These are phyloP conservation scores for Wickerhamomyces ciferrii DNA, from an alignment of 805 yeast species.

Conservation along the genomic window DNA sequence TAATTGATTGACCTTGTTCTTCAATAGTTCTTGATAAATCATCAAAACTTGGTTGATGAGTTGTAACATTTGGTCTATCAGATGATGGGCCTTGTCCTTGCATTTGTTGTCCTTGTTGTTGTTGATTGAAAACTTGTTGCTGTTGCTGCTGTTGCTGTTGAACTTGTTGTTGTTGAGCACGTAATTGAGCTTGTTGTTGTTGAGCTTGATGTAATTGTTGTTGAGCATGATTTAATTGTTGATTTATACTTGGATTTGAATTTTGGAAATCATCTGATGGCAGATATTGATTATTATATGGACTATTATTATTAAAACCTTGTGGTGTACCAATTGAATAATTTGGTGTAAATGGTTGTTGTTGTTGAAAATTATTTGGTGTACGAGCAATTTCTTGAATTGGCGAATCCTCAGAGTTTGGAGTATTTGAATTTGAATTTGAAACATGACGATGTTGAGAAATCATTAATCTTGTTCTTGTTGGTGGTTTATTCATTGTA, in stretches of 20 bases:
- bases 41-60: slow-evolving; percentile 9
- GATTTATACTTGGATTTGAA: background rate
- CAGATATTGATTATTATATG: background rate
- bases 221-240: slow-evolving; percentile 4
- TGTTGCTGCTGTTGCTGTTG: slow-evolving; percentile 11
- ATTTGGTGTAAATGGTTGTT: background rate
- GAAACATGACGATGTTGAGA: slow-evolving; percentile 3
- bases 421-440: slow-evolving; percentile 1
- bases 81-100: background rate
- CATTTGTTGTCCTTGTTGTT: slow-evolving; percentile 1
- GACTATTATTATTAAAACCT: background rate
- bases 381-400: slow-evolving; percentile 18
- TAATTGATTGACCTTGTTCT: slow-evolving; percentile 20
- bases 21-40: slow-evolving; percentile 18
- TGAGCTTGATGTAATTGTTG: slow-evolving; percentile 5
- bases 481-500: background rate
- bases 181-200: slow-evolving; percentile 5
- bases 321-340: background rate
- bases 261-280: background rate
- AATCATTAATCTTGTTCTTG: slow-evolving; percentile 5
- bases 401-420: slow-evolving; percentile 12
- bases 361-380: slow-evolving; percentile 3
- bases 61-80: slow-evolving; percentile 1
- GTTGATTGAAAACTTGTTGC: slow-evolving; percentile 6
- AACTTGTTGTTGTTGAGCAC: slow-evolving; percentile 2